Base-by-base conservation (phyloP, 2,329 filamentous ascomycete species). In the Cadophora sp. region DNA sequence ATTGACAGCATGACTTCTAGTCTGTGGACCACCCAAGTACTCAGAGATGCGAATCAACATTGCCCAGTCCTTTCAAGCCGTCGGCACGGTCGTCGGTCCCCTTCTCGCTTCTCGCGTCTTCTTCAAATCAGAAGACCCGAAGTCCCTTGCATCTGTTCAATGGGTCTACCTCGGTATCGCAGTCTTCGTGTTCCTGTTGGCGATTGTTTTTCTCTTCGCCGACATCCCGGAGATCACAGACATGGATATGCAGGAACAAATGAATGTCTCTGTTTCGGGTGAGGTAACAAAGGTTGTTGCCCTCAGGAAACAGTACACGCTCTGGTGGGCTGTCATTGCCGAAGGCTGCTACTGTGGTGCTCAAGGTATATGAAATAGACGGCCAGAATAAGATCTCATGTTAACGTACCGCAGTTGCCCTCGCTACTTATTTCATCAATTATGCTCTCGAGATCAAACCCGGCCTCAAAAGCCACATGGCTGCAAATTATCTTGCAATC, bases 291-390 rank as follows among this genome's bases (percentile, higher is more conserved):
- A 62, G 45, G 59, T 50, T 24, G 50, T 82, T 81, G 20, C 82
- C 85, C 72, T 93, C 70, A 80, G 81, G 73, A 91, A 91, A 78
- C 90, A 93, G 73, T 93, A 91, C 78, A 87, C 87, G 27, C 83
- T 94, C 2, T 93, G 94, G 82, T 90, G 93, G 73, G 92, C 90
- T 14, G 86, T 90, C 0, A 86, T 89, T 72, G 89, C 91, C 0
- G 91, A 95, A 72, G 94, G 94, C 79, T 92, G 89, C 76, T 96
- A 95, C 77, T 90, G 84, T 0, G 92, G 92, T 58, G 87, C 91
- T 0, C 92, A 95, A 76, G 39, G 39, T 43, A 43, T 9, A 43
- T 43, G 39, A 43, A 43, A 43, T 43, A 3, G 39, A 43, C 39
- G 39, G 39, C 39, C 39, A 43, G 39, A 43, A 43, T 4, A 43